Percentiles rank a stretch among this genome's conserved stretches.
Evolutionary conservation across 176 grass and related monocot genomes (phyloP).

Genomic region (Triticum dicoccoides): DNA sequence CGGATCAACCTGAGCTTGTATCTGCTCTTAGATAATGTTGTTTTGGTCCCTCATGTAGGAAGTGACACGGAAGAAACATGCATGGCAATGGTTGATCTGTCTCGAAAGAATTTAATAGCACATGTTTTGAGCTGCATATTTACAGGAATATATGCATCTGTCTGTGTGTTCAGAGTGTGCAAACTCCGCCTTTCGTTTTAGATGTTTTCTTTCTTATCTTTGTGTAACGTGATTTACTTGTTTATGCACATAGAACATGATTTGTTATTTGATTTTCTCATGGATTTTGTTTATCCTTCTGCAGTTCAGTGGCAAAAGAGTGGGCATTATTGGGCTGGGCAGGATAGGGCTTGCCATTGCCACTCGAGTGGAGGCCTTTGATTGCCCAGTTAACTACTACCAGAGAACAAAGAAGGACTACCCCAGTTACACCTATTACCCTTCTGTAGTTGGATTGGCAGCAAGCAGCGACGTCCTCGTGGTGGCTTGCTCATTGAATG

Average conservation of each 20-base stretch:
- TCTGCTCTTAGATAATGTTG: slow-evolving; percentile 70
- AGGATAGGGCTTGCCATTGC: slow-evolving; percentile 72
- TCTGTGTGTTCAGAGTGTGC: not conserved
- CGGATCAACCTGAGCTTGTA: slow-evolving; percentile 69
- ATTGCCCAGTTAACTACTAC: slow-evolving; percentile 70
- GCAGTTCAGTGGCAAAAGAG: slow-evolving; percentile 91
- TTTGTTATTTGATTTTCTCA: not conserved
- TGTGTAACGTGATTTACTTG: not conserved
- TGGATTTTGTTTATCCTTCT: not conserved
- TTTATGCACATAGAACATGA: not conserved
- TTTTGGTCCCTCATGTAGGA: slow-evolving; percentile 67
- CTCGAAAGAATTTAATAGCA: slow-evolving; percentile 65
- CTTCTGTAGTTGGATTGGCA: slow-evolving; percentile 49
- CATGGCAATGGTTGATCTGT: slow-evolving; percentile 67
- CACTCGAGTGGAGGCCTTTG: slow-evolving; percentile 61
- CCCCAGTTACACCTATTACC: slow-evolving; percentile 61
- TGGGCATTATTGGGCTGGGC: slow-evolving; percentile 95
- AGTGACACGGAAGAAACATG: slow-evolving; percentile 19
- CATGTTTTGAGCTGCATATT: slow-evolving; percentile 16
- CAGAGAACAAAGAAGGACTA: slow-evolving; percentile 58
- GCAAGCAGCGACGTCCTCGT: slow-evolving; percentile 66
- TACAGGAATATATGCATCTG: not conserved
- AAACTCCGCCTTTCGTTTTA: not conserved
- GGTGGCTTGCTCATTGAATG: slow-evolving; percentile 67
- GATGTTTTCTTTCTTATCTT: not conserved